Base-by-base conservation (phyloP, 2,329 filamentous ascomycete genomes). In the Colletotrichum kahawae region DNA sequence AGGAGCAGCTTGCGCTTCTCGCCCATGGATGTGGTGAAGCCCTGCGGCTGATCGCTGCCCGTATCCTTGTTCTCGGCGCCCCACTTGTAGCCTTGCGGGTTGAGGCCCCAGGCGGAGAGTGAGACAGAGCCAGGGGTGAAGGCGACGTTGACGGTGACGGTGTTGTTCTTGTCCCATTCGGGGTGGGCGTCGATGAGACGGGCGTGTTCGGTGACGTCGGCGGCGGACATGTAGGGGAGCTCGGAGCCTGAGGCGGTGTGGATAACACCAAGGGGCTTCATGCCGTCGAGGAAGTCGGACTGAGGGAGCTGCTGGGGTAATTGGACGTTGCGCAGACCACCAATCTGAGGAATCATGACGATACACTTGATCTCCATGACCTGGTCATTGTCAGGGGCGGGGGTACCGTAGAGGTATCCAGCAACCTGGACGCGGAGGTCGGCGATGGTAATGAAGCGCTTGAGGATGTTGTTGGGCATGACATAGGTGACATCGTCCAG, bases 381-480 rank as follows among this genome's bases (percentile, higher is more conserved):
- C 82, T 98, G 95, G 78, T 96, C 94, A 81, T 98, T 98, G 86
- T 98, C 97, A 8, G 95, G 93, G 4, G 97, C 96, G 1, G 96
- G 98, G 62, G 92, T 92, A 78, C 97, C 97, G 83, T 99, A 99
- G 1, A 99, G 90, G 83, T 98, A 99, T 2, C 96, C 97, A 18
- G 96, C 96, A 65, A 99, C 96, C 85, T 99, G 97, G 16, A 98
- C 96, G 63, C 97, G 94, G 71, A 99, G 91, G 87, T 99, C 97
- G 62, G 97, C 94, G 82, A 99, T 97, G 29, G 95, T 97, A 86
- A 99, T 98, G 89, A 99, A 99, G 78, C 95, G 95, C 90, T 98
- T 98, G 80, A 99, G 90, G 64, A 99, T 93, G 84, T 99, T 99
- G 91, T 98, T 99, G 1, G 97, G 97, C 95, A 99, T 98, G 81